Conservation (phyloP, 176 grass and related monocot species). For the Hsuehochloa calcarea region DNA sequence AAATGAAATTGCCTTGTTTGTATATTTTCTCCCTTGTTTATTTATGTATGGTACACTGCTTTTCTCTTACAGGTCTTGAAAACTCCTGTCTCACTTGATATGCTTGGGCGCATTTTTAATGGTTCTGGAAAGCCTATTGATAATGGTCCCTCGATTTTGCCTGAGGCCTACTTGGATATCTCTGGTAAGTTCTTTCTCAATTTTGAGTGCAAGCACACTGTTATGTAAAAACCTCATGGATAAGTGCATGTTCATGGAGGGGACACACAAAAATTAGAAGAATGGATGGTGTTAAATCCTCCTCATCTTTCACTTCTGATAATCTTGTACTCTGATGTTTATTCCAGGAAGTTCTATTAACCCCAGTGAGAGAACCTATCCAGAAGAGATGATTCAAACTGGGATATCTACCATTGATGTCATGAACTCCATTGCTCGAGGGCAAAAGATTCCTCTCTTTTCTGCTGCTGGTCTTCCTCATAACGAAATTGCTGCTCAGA, state of each 20-base stretch:
- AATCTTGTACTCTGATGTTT: constrained; percentile 16
- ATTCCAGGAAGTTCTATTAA: constrained; percentile 96
- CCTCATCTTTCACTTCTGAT: constrained; percentile 7
- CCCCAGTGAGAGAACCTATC: constrained; percentile 98
- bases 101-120: constrained; percentile 99
- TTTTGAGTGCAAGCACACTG: constrained; percentile 1
- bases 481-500: constrained; percentile 99
- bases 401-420: constrained; percentile 99
- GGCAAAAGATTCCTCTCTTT: constrained; percentile 98
- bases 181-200: constrained; percentile 65
- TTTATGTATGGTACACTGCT: not conserved
- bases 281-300: not conserved
- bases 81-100: constrained; percentile 97
- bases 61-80: constrained; percentile 73
- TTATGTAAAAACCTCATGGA: not conserved
- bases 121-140: constrained; percentile 99
- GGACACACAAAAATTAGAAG: not conserved
- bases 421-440: constrained; percentile 99
- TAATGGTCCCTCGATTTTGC: constrained; percentile 93
- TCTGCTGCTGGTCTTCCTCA: constrained; percentile 99
- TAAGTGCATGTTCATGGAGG: not conserved
- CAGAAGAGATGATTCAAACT: constrained; percentile 99
- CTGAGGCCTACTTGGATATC: constrained; percentile 96
- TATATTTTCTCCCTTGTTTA: not conserved
- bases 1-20: not conserved